Base-by-base conservation (phyloP, 176 grass and related monocot species). In the Tillandsia fasciculata region DNA sequence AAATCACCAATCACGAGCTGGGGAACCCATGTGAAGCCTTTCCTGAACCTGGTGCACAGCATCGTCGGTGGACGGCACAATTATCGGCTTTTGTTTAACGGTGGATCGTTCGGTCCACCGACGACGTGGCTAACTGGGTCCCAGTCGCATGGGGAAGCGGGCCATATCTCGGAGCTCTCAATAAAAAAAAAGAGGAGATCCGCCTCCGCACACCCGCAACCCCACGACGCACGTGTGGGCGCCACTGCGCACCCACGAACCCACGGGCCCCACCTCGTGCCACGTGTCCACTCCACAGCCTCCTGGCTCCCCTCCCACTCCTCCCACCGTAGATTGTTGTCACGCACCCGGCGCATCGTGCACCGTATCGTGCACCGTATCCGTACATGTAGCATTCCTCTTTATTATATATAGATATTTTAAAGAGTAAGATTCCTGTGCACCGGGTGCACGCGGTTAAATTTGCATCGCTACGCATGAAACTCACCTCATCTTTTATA, bases 401-500 rank as follows among this genome's bases (percentile, higher is more conserved):
- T n/a, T n/a, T 20, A 20, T 20, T 20, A 24, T 24, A 24, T 24
- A 24, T 24, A 24, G 24, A 24, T 24, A 20, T 24, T 42, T 7
- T 6, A 13, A 71, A 71, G 6, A 49, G 11, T 11, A 18, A 52
- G 51, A 51, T 10, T 71, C 3, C 12, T 71, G 3, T 71, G 23
- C 50, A 9, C 8, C 28, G 0, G 52, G 3, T 9, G 4, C 26
- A 23, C 27, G 51, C 65, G 28, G 28, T 50, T 48, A 2, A 49
- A 1, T 0, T 9, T 1, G 1, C 48, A 68, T 69, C 70, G 65
- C 66, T 59, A 58, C 11, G 48, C 76, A 65, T 51, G 10, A 64
- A 51, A 11, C 52, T 12, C 77, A 65, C 58, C 77, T 72, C 69
- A 72, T 79, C 68, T 56, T 68, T 70, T 70, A 70, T 51, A 50